A percentile compares a stretch with the other conserved stretches of the same genome.
Conservation (phyloP, 768 basidiomycete genomes). For the Punctularia strigosozonata region DNA sequence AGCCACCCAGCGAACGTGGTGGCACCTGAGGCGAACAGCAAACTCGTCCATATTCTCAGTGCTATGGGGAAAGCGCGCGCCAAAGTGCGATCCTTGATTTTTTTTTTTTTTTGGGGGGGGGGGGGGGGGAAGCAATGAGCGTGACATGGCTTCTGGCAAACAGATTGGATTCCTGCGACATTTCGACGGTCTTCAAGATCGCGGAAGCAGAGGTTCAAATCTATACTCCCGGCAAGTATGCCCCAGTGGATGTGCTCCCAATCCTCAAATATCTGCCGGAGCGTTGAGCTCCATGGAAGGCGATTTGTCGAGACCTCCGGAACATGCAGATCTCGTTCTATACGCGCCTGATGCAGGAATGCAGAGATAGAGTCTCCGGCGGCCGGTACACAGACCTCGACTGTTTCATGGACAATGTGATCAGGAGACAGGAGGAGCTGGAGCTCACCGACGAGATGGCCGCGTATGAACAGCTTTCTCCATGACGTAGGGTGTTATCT, state of each 20-base stretch:
- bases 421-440: slow-evolving; percentile 13
- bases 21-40: slow-evolving; percentile 18
- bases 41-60: slow-evolving; percentile 20
- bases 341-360: slow-evolving; percentile 16
- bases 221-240: slow-evolving; percentile 23
- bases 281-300: slow-evolving; percentile 24
- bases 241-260: slow-evolving; percentile 23
- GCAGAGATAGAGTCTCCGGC: slow-evolving; percentile 11
- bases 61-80: slow-evolving; percentile 20
- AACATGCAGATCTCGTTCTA: slow-evolving; percentile 18
- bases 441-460: slow-evolving; percentile 14
- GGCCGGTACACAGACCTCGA: slow-evolving; percentile 16
- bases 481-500: too few species aligned
- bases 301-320: slow-evolving; percentile 10
- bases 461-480: too few species aligned
- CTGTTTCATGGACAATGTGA: slow-evolving; percentile 20
- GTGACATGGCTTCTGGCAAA: too few species aligned
- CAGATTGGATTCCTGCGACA: too few species aligned
- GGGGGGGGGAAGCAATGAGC: too few species aligned
- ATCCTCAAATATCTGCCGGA: slow-evolving; percentile 21
- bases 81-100: too few species aligned
- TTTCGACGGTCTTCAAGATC: too few species aligned
- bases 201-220: too few species aligned
- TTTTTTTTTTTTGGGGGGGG: too few species aligned
- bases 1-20: too few species aligned